Conservation (phyloP, 768 basidiomycete genomes). For the Rhizopogon roseolus region DNA sequence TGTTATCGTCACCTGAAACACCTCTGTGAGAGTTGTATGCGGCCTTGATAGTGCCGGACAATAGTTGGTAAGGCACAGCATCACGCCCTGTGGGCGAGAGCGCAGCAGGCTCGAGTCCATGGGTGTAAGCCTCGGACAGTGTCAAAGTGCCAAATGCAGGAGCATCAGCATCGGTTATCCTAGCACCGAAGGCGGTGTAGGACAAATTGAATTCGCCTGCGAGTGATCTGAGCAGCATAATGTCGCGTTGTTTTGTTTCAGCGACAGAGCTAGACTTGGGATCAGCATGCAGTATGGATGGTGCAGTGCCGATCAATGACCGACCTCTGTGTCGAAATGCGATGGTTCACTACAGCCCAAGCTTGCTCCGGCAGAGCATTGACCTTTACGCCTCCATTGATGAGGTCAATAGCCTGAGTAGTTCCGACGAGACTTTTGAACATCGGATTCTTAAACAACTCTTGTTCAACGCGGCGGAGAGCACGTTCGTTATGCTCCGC, state of each 20-base stretch:
- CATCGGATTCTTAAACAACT: conserved; percentile 33
- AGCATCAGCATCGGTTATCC: conserved; percentile 27
- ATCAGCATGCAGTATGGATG: neutral
- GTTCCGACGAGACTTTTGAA: conserved; percentile 51
- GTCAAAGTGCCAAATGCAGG: conserved; percentile 42
- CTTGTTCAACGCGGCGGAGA: conserved; percentile 46
- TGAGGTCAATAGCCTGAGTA: conserved; percentile 68
- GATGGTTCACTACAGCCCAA: conserved; percentile 67
- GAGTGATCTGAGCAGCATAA: conserved; percentile 36
- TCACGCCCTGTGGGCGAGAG: conserved; percentile 39
- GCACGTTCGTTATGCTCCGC: conserved; percentile 47
- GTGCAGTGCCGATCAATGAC: conserved; percentile 3
- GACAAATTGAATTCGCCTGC: conserved; percentile 54
- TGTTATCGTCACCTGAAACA: conserved; percentile 27
- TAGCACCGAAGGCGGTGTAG: conserved; percentile 51
- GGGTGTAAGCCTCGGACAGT: conserved; percentile 42
- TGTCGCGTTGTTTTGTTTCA: conserved; percentile 41
- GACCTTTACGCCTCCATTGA: conserved; percentile 57
- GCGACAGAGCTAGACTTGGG: conserved; percentile 28
- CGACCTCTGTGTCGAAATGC: conserved; percentile 58
- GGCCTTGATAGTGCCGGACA: conserved; percentile 64
- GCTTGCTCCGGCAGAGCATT: conserved; percentile 85
- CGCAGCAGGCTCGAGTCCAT: conserved; percentile 64
- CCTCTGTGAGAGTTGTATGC: conserved; percentile 48
- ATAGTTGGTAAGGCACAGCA: conserved; percentile 39